These are phyloP conservation scores for Claviceps humidiphila DNA, from an alignment of 2,329 filamentous ascomycete species.

Conservation along the genomic window DNA sequence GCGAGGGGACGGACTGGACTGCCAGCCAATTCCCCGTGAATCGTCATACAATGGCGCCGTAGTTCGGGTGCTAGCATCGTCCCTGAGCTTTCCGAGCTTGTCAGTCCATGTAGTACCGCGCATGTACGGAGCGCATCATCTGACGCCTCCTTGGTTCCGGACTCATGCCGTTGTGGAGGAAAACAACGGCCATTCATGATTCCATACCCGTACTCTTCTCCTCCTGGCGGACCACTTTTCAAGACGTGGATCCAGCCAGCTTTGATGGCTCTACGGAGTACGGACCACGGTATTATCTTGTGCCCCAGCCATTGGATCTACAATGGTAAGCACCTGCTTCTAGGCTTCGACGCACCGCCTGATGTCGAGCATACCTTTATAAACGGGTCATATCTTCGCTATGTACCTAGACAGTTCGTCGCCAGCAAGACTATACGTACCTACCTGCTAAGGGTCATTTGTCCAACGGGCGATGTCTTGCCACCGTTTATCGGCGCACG, in stretches of 20 bases:
- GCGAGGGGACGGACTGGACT: neutral
- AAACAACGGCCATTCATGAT: neutral
- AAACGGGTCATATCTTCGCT: neutral
- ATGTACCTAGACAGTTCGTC: neutral
- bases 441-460: neutral
- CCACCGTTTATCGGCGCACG: slow-evolving; percentile 1
- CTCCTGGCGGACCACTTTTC: neutral
- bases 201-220: neutral
- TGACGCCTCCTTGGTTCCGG: neutral
- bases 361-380: neutral
- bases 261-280: too few species aligned
- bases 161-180: neutral
- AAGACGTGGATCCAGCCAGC: neutral
- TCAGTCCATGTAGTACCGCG: neutral
- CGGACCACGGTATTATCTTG: too few species aligned
- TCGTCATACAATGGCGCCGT: neutral
- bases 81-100: neutral
- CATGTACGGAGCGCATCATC: neutral
- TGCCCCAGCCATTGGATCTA: neutral
- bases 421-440: neutral
- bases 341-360: neutral
- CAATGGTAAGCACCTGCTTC: neutral
- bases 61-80: neutral
- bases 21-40: neutral
- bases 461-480: neutral